phyloP scores from a whole-genome alignment of 2,329 filamentous ascomycete genomes.

The Trichoderma hamatum region DNA sequence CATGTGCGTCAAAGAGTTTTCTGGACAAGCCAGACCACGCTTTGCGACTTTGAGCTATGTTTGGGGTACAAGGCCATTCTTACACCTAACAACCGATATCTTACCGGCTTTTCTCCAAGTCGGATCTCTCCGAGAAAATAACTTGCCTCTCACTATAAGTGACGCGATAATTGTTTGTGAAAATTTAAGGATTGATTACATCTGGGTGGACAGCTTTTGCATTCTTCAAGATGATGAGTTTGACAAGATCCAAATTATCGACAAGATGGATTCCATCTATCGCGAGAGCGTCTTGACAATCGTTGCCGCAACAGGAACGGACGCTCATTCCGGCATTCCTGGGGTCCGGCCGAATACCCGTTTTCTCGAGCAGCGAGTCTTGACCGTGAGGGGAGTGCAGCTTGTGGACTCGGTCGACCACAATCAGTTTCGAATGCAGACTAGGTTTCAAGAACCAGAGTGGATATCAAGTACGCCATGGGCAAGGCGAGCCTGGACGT shows the following conservation, averaged over 20 bases:
- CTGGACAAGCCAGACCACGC: not conserved
- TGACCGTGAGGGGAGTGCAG: too few species aligned
- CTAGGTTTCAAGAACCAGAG: not conserved
- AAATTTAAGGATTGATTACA: not conserved
- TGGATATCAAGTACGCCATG: not conserved
- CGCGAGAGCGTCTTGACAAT: not conserved
- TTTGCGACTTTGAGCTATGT: not conserved
- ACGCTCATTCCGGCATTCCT: not conserved
- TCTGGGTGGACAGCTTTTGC: not conserved
- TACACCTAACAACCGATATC: not conserved
- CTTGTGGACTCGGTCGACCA: not conserved
- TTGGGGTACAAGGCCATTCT: not conserved
- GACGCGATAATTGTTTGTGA: not conserved
- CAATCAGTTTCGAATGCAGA: not conserved
- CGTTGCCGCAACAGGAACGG: not conserved
- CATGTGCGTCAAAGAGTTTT: not conserved
- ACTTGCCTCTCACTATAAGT: not conserved
- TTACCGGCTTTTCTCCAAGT: too few species aligned
- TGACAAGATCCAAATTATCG: not conserved
- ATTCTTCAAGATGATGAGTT: conserved; percentile 1
- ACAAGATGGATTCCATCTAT: not conserved
- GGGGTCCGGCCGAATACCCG: not conserved
- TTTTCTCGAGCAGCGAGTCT: not conserved
- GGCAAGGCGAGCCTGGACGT: not conserved
- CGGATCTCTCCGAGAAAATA: not conserved